Base-by-base conservation (phyloP, 2,329 filamentous ascomycete species). In the Pyricularia sp. region DNA sequence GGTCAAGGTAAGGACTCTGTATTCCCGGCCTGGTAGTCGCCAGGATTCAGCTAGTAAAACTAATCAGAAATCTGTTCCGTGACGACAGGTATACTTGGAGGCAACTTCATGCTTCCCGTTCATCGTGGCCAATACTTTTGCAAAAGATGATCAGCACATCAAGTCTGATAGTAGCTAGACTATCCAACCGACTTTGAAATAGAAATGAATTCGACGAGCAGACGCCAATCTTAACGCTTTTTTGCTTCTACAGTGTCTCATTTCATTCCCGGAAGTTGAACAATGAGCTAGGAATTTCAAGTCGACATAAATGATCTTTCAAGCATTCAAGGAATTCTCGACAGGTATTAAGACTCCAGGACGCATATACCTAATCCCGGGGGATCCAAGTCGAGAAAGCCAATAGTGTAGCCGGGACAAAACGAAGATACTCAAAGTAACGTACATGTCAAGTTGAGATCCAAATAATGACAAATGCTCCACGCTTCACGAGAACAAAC, bases 1-100 rank as follows among this genome's bases (percentile, higher is more conserved):
- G 70, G 93, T 97, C 65, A 99, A 97, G 86, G 90, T 91, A 74
- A 70, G 79, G 28, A 26, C 30, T 3, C 8, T 61, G 7, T 30
- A 57, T 55, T 66, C 40, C 68, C 68, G 69, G 65, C 68, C 62
- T 49, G 40, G 16, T n/a, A n/a, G 40, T 5, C 19, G 16, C 19
- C 16, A 49, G 40, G 7, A 49, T 49, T 5, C 19, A 49, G 64
- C 64, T 26, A 59, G 28, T 66, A 26, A 68, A 61, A 10, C 9
- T 44, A n/a, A 19, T 28, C 4, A 12, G 33, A 13, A 28, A 19
- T 33, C 66, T 10, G 19, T 33, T 22, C 40, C 19, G 6, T 19
- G n/a, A 12, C 19, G 62, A 28, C 66, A 85, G 84, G 84, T 87
- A 1, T 88, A 88, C 69, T 77, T 84, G 57, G 85, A 88, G 69